Conservation (phyloP, 108 stramenopile genomes). For the Nitzschia inconspicua region DNA sequence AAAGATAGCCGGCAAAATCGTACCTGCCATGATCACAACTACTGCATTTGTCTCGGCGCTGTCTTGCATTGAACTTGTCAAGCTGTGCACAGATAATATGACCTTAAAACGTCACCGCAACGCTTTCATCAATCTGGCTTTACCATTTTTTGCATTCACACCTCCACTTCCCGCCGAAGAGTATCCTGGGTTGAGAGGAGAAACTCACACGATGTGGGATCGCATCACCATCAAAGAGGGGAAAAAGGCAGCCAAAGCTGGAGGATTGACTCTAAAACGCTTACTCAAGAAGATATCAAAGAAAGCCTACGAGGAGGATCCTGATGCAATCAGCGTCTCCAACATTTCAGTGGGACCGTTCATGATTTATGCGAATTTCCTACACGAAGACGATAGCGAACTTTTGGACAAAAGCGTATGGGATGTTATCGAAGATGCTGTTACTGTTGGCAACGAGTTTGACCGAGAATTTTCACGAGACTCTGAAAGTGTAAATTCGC, state of each 20-base stretch:
- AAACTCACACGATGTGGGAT: constrained; percentile 92
- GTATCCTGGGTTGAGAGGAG: constrained; percentile 50
- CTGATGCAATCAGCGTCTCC: constrained; percentile 48
- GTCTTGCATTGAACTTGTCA: constrained; percentile 92
- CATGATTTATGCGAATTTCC: constrained; percentile 84
- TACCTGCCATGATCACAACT: constrained; percentile 98
- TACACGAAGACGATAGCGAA: constrained; percentile 73
- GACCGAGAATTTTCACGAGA: constrained; percentile 41
- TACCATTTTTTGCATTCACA: constrained; percentile 96
- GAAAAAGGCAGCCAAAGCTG: constrained; percentile 39
- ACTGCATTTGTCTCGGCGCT: constrained; percentile 95
- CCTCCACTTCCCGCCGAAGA: constrained; percentile 78
- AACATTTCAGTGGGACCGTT: constrained; percentile 67
- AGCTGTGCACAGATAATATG: constrained; percentile 76
- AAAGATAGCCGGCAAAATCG: constrained; percentile 95
- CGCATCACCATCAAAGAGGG: constrained; percentile 65
- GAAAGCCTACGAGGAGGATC: constrained; percentile 36
- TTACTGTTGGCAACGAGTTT: constrained; percentile 49
- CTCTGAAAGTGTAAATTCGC: constrained; percentile 3
- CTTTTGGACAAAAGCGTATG: constrained; percentile 53
- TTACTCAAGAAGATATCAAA: constrained; percentile 55
- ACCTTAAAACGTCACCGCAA: constrained; percentile 82
- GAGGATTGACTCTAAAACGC: constrained; percentile 52
- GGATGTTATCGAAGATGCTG: constrained; percentile 54
- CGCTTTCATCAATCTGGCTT: constrained; percentile 91